These are phyloP conservation scores for Herpotrichia juniperi DNA, from an alignment of 2,329 filamentous ascomycete genomes.

Conservation along the genomic window DNA sequence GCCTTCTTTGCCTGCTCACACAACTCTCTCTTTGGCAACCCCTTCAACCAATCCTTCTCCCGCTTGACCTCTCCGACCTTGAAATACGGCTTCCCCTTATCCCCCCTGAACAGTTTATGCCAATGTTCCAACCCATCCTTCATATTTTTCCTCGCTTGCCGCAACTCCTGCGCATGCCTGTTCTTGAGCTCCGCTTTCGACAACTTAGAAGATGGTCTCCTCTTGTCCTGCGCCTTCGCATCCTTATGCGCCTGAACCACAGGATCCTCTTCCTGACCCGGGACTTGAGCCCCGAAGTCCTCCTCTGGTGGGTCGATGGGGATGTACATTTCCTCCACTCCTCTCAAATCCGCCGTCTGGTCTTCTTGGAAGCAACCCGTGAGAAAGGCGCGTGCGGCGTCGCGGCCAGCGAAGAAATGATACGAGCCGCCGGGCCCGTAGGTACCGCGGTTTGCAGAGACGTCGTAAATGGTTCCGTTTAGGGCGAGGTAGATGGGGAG, in stretches of 20 bases:
- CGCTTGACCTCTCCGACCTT: constrained; percentile 76
- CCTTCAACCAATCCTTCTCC: constrained; percentile 66
- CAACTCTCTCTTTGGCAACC: constrained; percentile 64
- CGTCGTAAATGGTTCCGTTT: constrained; percentile 86
- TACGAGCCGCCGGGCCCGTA: constrained; percentile 80
- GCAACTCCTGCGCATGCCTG: constrained; percentile 67
- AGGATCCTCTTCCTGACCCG: constrained; percentile 4
- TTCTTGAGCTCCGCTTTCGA: constrained; percentile 51
- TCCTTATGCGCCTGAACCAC: constrained; percentile 29
- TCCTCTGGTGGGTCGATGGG: constrained; percentile 62
- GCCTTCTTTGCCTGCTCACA: constrained; percentile 74
- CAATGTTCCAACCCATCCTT: constrained; percentile 75
- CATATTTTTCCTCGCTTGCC: constrained; percentile 69
- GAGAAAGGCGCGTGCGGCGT: constrained; percentile 87
- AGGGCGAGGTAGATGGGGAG: constrained; percentile 90
- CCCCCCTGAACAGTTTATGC: constrained; percentile 75
- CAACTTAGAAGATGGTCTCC: constrained; percentile 17
- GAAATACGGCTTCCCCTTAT: constrained; percentile 78
- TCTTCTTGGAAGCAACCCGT: constrained; percentile 93
- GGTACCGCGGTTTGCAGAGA: constrained; percentile 62
- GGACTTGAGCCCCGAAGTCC: constrained; percentile 36
- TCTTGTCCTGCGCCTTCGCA: constrained; percentile 23
- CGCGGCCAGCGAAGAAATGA: constrained; percentile 82
- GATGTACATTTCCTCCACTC: constrained; percentile 84
- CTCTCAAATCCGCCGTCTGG: constrained; percentile 80